Conservation (phyloP, 371 early-diverging fungal genomes). For the Mortierella sp. region DNA sequence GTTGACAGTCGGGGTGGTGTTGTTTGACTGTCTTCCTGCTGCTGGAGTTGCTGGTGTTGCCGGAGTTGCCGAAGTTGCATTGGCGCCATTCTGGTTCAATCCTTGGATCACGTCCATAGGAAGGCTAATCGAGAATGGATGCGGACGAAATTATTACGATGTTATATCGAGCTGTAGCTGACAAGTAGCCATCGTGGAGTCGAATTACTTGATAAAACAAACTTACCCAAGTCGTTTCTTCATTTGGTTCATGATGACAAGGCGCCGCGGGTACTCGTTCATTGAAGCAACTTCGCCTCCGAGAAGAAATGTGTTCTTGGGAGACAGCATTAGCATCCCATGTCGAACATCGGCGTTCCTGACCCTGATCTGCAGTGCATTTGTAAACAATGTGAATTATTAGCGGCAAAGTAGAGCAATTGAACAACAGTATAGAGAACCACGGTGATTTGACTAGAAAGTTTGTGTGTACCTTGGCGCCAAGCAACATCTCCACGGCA, state of each 20-base stretch:
- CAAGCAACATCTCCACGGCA: slow-evolving; percentile 53
- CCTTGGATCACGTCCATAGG: not conserved
- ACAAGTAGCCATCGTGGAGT: not conserved
- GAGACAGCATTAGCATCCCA: slow-evolving; percentile 38
- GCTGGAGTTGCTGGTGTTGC: not conserved
- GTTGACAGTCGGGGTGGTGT: not conserved
- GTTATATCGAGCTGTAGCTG: not conserved
- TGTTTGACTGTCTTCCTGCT: not conserved
- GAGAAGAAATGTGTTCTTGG: slow-evolving; percentile 25
- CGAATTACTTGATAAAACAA: not conserved
- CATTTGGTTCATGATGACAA: slow-evolving; percentile 53
- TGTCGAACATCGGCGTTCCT: slow-evolving; percentile 39
- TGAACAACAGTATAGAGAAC: not conserved
- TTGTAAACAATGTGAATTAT: not conserved
- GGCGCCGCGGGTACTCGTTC: slow-evolving; percentile 46
- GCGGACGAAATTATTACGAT: not conserved
- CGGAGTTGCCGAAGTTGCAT: not conserved
- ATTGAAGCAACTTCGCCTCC: slow-evolving; percentile 53
- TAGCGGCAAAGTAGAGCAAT: slow-evolving; percentile 6
- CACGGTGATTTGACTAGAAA: too few relatives aligned
- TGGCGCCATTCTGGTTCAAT: not conserved
- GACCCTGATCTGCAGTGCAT: slow-evolving; percentile 26
- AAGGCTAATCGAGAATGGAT: not conserved
- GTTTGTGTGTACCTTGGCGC: slow-evolving; percentile 41
- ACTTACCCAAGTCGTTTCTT: slow-evolving; percentile 47